A percentile compares a stretch with the other conserved stretches of the same genome.
These are phyloP conservation scores for Fusarium irregulare DNA, from an alignment of 2,329 filamentous ascomycete genomes.

Conservation along the genomic window DNA sequence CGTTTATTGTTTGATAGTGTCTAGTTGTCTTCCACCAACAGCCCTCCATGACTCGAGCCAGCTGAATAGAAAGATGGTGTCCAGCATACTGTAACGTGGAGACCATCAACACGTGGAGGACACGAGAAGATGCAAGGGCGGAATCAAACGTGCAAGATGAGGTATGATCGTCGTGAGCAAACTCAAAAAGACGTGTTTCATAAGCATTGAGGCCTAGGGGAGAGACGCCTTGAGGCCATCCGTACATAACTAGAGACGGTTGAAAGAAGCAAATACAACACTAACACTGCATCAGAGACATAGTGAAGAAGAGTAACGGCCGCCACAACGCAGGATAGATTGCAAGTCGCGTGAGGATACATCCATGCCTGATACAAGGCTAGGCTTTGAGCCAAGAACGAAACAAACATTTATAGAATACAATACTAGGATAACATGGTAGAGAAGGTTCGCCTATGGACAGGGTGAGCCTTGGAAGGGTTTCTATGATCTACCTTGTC, in stretches of 20 bases:
- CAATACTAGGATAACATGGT: background rate
- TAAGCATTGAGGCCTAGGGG: background rate
- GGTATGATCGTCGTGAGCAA: constrained; percentile 22
- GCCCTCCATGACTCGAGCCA: background rate
- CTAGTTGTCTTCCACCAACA: constrained; percentile 3
- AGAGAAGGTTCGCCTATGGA: background rate
- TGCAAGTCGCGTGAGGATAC: background rate
- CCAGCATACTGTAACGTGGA: background rate
- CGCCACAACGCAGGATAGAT: constrained; percentile 1
- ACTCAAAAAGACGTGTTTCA: constrained; percentile 1
- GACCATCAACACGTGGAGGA: constrained; percentile 40
- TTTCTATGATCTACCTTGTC: background rate
- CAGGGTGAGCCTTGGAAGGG: background rate
- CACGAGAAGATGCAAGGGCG: constrained; percentile 33
- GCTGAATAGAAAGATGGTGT: constrained; percentile 6
- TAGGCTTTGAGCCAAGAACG: background rate
- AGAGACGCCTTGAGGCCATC: background rate
- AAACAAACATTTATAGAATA: background rate
- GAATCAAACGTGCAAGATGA: constrained; percentile 30
- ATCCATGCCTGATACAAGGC: background rate
- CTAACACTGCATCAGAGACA: constrained; percentile 11
- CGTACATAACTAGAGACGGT: background rate
- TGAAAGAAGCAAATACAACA: constrained; percentile 17
- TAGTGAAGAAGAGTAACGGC: constrained; percentile 27
- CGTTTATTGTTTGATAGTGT: background rate